Conservation (phyloP, 129 eudicot species). For the carrot (Daucus carota) region DNA sequence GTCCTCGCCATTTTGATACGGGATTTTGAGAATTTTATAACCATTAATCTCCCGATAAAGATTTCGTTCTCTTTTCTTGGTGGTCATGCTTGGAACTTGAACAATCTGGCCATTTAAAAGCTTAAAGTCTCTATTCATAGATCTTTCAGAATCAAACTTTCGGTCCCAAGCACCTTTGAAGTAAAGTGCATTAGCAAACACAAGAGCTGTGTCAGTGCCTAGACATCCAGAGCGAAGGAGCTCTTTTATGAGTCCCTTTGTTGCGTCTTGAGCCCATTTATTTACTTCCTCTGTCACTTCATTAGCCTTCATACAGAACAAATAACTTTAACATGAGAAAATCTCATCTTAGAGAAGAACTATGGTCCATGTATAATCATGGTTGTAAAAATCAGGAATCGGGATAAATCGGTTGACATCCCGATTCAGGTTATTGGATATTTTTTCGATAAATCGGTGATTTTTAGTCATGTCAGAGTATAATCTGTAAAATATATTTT, state of each 20-base stretch:
- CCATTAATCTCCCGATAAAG: slow-evolving; percentile 14
- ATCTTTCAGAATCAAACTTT: slow-evolving; percentile 21
- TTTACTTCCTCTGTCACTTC: slow-evolving; percentile 25
- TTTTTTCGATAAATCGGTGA: too few species aligned
- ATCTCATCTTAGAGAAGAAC: too few species aligned
- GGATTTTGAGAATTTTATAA: slow-evolving; percentile 40
- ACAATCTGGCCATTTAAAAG: slow-evolving; percentile 29
- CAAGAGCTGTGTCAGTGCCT: slow-evolving; percentile 2
- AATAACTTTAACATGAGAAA: background rate
- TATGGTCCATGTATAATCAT: too few species aligned
- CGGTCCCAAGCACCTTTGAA: slow-evolving; percentile 47
- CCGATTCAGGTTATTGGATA: too few species aligned
- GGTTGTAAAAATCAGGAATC: too few species aligned
- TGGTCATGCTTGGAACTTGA: slow-evolving; percentile 38
- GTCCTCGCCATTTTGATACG: slow-evolving; percentile 26
- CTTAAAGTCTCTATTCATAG: slow-evolving; percentile 24
- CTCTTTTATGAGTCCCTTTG: slow-evolving; percentile 29
- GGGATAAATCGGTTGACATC: too few species aligned
- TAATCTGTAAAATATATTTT: too few species aligned
- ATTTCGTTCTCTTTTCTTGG: slow-evolving; percentile 10
- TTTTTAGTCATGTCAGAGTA: too few species aligned
- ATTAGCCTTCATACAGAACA: slow-evolving; percentile 19
- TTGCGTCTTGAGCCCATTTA: slow-evolving; percentile 25
- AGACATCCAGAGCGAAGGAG: slow-evolving; percentile 16
- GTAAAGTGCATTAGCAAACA: slow-evolving; percentile 42